Evolutionary conservation across 176 grass and related monocot species (phyloP).

Genomic region (Paspalum vaginatum): DNA sequence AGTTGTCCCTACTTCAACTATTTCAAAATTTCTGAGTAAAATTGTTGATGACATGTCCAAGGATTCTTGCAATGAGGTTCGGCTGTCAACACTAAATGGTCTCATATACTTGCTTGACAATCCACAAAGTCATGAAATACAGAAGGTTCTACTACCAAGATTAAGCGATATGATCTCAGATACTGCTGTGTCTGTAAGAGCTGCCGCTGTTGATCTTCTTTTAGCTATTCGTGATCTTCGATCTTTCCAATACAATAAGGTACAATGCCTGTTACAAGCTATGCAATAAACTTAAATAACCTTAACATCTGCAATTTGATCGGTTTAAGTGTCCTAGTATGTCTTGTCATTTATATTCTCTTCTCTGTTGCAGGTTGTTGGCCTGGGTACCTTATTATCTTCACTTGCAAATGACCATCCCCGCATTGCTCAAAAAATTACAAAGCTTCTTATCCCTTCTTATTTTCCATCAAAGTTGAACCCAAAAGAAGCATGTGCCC

Average conservation of each 20-base stretch:
- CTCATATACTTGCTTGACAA: constrained; percentile 89
- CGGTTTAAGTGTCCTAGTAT: constrained; percentile 1
- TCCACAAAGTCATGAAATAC: constrained; percentile 90
- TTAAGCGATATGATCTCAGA: constrained; percentile 69
- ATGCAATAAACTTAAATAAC: background rate
- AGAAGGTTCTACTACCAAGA: constrained; percentile 82
- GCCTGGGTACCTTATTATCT: constrained; percentile 66
- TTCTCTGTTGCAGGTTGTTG: constrained; percentile 67
- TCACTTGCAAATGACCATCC: constrained; percentile 81
- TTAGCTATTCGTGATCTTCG: constrained; percentile 74
- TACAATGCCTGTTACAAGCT: constrained; percentile 22
- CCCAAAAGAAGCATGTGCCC: constrained; percentile 70
- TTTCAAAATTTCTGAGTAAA: constrained; percentile 81
- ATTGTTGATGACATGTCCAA: constrained; percentile 88
- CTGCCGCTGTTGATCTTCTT: constrained; percentile 78
- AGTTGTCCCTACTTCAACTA: constrained; percentile 72
- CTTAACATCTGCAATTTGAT: constrained; percentile 20
- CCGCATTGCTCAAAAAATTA: constrained; percentile 88
- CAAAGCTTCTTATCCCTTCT: constrained; percentile 79
- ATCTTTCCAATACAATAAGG: constrained; percentile 90
- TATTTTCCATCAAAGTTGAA: constrained; percentile 88
- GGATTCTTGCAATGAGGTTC: constrained; percentile 78
- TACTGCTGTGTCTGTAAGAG: constrained; percentile 73
- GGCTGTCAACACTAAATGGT: constrained; percentile 81
- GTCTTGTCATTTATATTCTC: constrained; percentile 28